Base-by-base conservation (phyloP, 139 green algal species). In the Diplosphaera chodatii region DNA sequence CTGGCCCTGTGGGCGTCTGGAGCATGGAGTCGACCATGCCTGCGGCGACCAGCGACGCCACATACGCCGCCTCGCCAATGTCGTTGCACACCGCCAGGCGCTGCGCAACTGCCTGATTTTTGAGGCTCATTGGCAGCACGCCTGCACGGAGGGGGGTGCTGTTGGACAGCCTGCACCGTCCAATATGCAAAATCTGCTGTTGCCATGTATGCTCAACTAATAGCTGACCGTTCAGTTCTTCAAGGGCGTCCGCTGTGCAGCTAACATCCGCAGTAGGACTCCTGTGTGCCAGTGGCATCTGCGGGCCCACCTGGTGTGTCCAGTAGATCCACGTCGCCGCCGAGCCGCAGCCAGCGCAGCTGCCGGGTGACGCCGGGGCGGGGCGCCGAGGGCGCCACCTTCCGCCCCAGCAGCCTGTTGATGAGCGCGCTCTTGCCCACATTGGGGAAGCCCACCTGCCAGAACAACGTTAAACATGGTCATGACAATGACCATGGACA, bases 341-440 rank as follows among this genome's bases (percentile, higher is more conserved):
- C 87, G 25, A 96, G 76, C 1, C 87, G 82, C 33, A 93, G 71
- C 89, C 87, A 98, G 34, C 81, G 73, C 28, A 98, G 85, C 64
- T 87, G 25, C 1, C 92, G 82, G 3, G 95, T 99, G 16, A 99
- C 94, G 3, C 95, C 95, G 0, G 95, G 93, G 71, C 87, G 81
- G 34, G 92, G 86, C 20, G 92, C 95, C 32, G 80, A 93, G 31
- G 90, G 84, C 1, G 87, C 85, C 0, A 90, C 79, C 70, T 69
- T 48, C 10, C 37, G 37, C 27, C 82, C 83, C 32, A 96, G 69
- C 70, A 98, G 83, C 2, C 95, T 83, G 82, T 99, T 99, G 84
- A 98, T 97, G 32, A 99, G 82, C 5, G 95, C 94, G 0, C 74
- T 90, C 85, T 99, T 99, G 83, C 95, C 95, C 10, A 98, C 94